These are phyloP conservation scores for Artemisia annua DNA, from an alignment of 129 eudicot genomes.

Conservation along the genomic window DNA sequence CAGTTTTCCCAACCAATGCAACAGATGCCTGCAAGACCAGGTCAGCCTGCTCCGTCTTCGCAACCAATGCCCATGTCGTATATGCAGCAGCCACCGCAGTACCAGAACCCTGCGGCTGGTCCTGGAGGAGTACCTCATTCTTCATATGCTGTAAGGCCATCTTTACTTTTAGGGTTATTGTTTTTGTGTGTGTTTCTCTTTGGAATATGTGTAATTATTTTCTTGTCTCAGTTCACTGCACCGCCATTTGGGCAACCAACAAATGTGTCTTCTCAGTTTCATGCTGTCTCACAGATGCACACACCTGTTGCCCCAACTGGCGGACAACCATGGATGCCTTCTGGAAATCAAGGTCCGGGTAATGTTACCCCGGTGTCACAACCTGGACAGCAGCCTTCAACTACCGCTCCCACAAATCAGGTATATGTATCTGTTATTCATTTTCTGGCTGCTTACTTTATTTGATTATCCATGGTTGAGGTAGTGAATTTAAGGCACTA, in stretches of 20 bases:
- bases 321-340: constrained; percentile 76
- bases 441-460: background rate
- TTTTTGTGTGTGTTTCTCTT: constrained; percentile 12
- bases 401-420: constrained; percentile 35
- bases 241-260: constrained; percentile 65
- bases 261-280: constrained; percentile 60
- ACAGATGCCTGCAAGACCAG: constrained; percentile 50
- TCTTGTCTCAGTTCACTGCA: constrained; percentile 54
- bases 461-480: constrained; percentile 2
- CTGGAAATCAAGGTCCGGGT: constrained; percentile 60
- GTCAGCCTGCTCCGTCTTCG: constrained; percentile 50
- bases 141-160: constrained; percentile 61
- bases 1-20: constrained; percentile 80
- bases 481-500: background rate
- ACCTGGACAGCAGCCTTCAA: constrained; percentile 52
- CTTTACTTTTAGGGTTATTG: background rate
- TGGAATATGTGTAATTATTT: constrained; percentile 17
- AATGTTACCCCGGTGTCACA: constrained; percentile 45
- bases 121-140: constrained; percentile 70
- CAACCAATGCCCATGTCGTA: constrained; percentile 60
- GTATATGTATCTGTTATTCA: constrained; percentile 30
- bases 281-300: constrained; percentile 64
- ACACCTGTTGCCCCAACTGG: constrained; percentile 51
- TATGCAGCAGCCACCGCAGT: constrained; percentile 58
- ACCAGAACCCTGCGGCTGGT: constrained; percentile 48